These are phyloP conservation scores for Boletus speciosus DNA, from an alignment of 768 basidiomycete genomes.

Conservation along the genomic window DNA sequence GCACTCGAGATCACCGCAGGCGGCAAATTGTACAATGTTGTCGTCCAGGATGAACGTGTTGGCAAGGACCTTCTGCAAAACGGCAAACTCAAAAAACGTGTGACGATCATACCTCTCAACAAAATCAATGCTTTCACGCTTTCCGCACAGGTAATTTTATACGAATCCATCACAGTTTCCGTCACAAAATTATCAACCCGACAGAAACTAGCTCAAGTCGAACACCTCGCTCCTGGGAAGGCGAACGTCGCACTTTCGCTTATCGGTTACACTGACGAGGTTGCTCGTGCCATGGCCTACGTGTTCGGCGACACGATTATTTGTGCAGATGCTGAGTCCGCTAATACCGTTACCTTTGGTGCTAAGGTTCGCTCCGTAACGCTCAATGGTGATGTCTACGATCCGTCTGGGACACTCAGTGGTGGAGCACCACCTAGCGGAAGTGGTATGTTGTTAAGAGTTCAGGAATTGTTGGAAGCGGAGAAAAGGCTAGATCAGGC, in stretches of 20 bases:
- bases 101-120: slow-evolving; percentile 91
- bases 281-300: slow-evolving; percentile 85
- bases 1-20: slow-evolving; percentile 94
- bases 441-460: slow-evolving; percentile 71
- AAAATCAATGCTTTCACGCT: slow-evolving; percentile 73
- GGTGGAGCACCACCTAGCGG: slow-evolving; percentile 84
- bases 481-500: slow-evolving; percentile 58
- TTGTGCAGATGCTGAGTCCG: slow-evolving; percentile 83
- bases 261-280: slow-evolving; percentile 76
- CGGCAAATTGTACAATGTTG: slow-evolving; percentile 86
- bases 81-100: slow-evolving; percentile 75
- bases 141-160: slow-evolving; percentile 40
- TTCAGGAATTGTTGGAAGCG: slow-evolving; percentile 74
- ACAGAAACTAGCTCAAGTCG: slow-evolving; percentile 76
- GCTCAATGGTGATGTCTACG: slow-evolving; percentile 92
- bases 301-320: slow-evolving; percentile 93
- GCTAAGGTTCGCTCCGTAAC: slow-evolving; percentile 78
- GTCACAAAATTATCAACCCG: not conserved
- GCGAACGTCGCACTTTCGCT: slow-evolving; percentile 87
- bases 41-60: slow-evolving; percentile 86
- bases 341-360: slow-evolving; percentile 84
- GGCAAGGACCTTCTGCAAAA: slow-evolving; percentile 82
- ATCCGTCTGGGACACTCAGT: slow-evolving; percentile 89
- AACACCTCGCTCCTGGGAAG: slow-evolving; percentile 71
- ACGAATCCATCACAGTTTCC: not conserved